Evolutionary conservation across 352 stramenopile species (phyloP).

Genomic region (Pythium volutum): DNA sequence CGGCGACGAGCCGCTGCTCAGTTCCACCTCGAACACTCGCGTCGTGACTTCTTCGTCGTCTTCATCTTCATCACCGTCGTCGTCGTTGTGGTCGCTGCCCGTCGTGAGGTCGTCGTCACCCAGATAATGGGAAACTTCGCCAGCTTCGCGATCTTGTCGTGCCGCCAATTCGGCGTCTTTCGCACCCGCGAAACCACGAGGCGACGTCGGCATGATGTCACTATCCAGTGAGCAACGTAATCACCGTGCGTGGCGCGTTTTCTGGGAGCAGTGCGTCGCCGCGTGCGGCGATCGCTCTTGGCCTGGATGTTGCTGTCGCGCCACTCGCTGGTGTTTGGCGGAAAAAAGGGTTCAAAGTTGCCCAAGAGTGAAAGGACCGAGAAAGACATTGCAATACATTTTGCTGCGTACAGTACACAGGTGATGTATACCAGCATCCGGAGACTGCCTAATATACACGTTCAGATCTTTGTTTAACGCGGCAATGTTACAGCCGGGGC

Average conservation of each 20-base stretch:
- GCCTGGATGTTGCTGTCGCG: background rate
- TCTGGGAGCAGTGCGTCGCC: background rate
- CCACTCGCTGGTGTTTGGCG: background rate
- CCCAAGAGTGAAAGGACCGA: slow-evolving; percentile 11
- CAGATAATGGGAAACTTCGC: background rate
- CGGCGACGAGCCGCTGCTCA: slow-evolving; percentile 44
- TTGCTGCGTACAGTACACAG: too few species aligned
- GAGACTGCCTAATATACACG: background rate
- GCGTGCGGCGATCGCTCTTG: background rate
- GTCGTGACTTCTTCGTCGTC: slow-evolving; percentile 50
- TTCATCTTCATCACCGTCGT: slow-evolving; percentile 13
- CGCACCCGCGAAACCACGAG: slow-evolving; percentile 16
- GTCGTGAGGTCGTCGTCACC: background rate
- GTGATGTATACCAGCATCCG: slow-evolving; percentile 17
- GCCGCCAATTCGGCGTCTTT: slow-evolving; percentile 20
- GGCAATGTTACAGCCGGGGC: slow-evolving; percentile 13
- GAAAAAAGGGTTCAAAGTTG: slow-evolving; percentile 25
- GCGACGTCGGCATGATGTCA: background rate
- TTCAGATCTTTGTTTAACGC: background rate
- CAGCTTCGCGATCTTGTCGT: slow-evolving; percentile 16
- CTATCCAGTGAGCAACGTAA: background rate
- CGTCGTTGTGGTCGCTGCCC: background rate
- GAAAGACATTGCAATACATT: slow-evolving; percentile 13
- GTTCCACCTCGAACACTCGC: slow-evolving; percentile 63
- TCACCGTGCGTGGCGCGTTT: background rate